Base-by-base conservation (phyloP, 352 stramenopile species). In the Phytophthora rubi region DNA sequence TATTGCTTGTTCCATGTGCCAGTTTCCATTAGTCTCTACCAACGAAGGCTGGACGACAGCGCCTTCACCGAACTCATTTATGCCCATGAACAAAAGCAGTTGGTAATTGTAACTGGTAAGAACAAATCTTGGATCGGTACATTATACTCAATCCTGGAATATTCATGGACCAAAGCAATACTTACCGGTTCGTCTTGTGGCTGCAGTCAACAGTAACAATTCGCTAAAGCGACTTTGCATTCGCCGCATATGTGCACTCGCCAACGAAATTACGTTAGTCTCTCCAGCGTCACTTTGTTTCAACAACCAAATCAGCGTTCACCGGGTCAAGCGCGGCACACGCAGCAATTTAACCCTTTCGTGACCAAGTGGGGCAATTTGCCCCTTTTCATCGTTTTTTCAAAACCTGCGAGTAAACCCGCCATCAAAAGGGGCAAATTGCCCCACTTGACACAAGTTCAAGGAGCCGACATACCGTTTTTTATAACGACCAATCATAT, bases 21-120 rank as follows among this genome's bases (percentile, higher is more conserved):
- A 72, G 45, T 68, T 58, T 2, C 44, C 53, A 30, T 68, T 73
- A 6, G 30, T 15, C 10, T 68, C 28, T 6, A 30, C 0, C 6
- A 68, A 13, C 1, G 53, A 70, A 0, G 73, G 69, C 16, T 69
- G 69, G 0, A 65, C 64, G 0, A 71, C 28, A 30, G 28, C 28
- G 28, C 28, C 3, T 30, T 30, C 28, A 30, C 28, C 28, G 28
- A 30, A 30, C 57, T 71, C 64, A 42, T 71, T 71, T 42, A 62
- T 66, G 0, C 13, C n/a, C 58, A 68, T 72, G 16, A 77, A 62
- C 10, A 55, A 51, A 0, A 39, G n/a, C 0, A 68, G 18, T 16
- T 73, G 70, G 33, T 74, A 74, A 10, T 77, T 77, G 60, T 67
- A 65, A 7, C 60, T 74, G 33, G 28, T 4, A 39, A 13, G 6